Evolutionary conservation across 2,329 filamentous ascomycete species (phyloP).

Genomic region (Aspergillus cejpii): DNA sequence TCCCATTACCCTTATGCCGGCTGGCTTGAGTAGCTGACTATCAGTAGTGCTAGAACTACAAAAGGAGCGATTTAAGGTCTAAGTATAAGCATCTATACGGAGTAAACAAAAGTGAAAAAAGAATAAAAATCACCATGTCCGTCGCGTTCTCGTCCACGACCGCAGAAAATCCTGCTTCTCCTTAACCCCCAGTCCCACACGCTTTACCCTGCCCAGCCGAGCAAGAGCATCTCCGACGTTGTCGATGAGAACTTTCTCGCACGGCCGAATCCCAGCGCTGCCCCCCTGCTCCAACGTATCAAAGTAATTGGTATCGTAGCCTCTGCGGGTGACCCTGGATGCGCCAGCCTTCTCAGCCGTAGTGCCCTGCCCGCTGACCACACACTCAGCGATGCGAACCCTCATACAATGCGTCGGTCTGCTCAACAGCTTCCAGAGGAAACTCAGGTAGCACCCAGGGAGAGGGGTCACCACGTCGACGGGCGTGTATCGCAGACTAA

Average conservation of each 20-base stretch:
- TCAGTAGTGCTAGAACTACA: background rate
- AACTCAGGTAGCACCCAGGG: conserved; percentile 63
- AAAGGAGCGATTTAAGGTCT: background rate
- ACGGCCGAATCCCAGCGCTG: conserved; percentile 33
- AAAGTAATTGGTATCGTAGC: conserved; percentile 43
- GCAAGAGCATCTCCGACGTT: conserved; percentile 77
- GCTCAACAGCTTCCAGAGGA: conserved; percentile 80
- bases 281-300: conserved; percentile 39
- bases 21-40: background rate
- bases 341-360: conserved; percentile 6
- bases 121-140: conserved; percentile 19
- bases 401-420: conserved; percentile 82
- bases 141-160: conserved; percentile 52
- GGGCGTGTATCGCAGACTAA: conserved; percentile 83
- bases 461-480: conserved; percentile 86
- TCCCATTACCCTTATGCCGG: no score
- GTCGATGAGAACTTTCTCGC: conserved; percentile 68
- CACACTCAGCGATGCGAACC: conserved; percentile 76
- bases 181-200: conserved; percentile 72
- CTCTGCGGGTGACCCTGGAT: conserved; percentile 20
- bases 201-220: conserved; percentile 77
- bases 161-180: conserved; percentile 80
- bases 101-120: background rate
- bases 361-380: conserved; percentile 35
- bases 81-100: background rate